Evolutionary conservation across 1,284 basidiomycete species (phyloP).

Genomic region (Irpex sp.): DNA sequence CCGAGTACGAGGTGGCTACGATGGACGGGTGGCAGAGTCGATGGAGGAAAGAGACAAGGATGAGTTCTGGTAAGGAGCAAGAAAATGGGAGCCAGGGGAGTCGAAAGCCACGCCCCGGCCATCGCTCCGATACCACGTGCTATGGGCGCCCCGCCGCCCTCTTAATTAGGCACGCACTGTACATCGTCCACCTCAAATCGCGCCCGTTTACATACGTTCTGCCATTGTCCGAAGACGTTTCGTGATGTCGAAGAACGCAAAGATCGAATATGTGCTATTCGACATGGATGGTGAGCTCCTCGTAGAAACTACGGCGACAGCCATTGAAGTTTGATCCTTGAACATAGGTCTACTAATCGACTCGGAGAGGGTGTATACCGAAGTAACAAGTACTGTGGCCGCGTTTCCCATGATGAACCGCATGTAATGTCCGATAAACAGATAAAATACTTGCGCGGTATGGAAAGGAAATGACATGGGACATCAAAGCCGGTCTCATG

Average conservation of each 20-base stretch:
- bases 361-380: constrained; percentile 70
- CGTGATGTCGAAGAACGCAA: constrained; percentile 5
- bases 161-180: neutral
- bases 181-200: neutral
- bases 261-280: constrained; percentile 72
- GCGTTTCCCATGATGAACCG: neutral
- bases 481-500: constrained; percentile 81
- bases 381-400: constrained; percentile 58
- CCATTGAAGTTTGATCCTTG: neutral
- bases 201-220: constrained; percentile 15
- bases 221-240: constrained; percentile 7
- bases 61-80: neutral
- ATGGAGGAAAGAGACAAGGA: neutral
- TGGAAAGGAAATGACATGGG: constrained; percentile 77
- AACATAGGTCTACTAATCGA: constrained; percentile 57
- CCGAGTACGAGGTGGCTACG: neutral
- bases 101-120: constrained; percentile 1
- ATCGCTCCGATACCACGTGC: neutral
- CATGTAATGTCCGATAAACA: constrained; percentile 21
- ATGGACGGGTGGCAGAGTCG: neutral
- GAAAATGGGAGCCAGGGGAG: neutral
- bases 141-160: neutral
- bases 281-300: constrained; percentile 71
- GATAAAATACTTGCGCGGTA: constrained; percentile 71
- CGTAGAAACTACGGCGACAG: neutral